Evolutionary conservation across 2,329 filamentous ascomycete genomes (phyloP).

Genomic region (Coccinonectria pachysandricola): DNA sequence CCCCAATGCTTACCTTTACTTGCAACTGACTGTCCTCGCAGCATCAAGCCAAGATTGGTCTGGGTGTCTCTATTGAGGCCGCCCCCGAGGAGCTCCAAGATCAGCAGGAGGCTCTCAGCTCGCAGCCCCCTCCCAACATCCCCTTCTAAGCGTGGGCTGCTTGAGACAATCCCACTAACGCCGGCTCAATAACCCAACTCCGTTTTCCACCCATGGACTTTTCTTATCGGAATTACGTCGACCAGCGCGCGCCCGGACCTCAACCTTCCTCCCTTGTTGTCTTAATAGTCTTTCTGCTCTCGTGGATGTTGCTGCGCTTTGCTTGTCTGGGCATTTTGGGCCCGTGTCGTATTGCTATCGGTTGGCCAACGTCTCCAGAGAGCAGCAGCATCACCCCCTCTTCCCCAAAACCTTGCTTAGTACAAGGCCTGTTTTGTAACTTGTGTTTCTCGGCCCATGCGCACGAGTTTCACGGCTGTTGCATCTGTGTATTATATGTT

Average conservation of each 20-base stretch:
- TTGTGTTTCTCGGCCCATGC: no score
- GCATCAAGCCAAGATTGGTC: constrained; percentile 91
- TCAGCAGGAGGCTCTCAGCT: constrained; percentile 57
- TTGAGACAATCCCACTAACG: constrained; percentile 8
- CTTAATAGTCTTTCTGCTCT: constrained; percentile 20
- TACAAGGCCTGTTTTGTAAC: no score
- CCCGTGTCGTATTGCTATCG: no score
- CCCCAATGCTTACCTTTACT: neutral
- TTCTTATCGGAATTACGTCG: constrained; percentile 19
- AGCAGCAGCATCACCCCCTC: neutral
- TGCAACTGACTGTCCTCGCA: constrained; percentile 32
- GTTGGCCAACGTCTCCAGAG: no score
- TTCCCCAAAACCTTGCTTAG: neutral
- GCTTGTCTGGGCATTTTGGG: no score
- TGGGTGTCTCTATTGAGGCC: constrained; percentile 86
- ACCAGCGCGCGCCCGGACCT: constrained; percentile 11
- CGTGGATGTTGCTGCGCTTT: no score
- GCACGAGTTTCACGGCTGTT: no score
- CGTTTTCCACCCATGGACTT: constrained; percentile 14
- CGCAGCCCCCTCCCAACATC: constrained; percentile 45
- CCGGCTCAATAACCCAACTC: constrained; percentile 10
- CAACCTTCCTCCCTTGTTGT: constrained; percentile 15
- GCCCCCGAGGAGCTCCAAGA: constrained; percentile 78
- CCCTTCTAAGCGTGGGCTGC: constrained; percentile 44
- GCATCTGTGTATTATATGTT: constrained; percentile 20